These are phyloP conservation scores for Pyronema domesticum DNA, from an alignment of 495 filamentous ascomycete genomes.

Conservation along the genomic window DNA sequence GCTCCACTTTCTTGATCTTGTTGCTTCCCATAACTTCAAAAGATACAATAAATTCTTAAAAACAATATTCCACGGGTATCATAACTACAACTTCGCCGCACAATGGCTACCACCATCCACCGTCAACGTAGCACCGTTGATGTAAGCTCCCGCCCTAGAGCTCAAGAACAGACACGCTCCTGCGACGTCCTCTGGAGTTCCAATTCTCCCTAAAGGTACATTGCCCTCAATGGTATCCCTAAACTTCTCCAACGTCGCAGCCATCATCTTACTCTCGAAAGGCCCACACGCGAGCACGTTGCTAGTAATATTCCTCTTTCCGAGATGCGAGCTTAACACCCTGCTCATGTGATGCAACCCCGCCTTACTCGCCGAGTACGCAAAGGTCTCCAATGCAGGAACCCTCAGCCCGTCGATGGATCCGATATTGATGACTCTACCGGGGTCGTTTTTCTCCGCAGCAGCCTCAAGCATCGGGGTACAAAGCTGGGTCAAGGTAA, in stretches of 20 bases:
- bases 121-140: constrained; percentile 60
- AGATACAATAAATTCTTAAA: not conserved
- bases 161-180: constrained; percentile 59
- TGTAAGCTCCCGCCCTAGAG: constrained; percentile 50
- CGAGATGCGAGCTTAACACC: constrained; percentile 54
- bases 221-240: constrained; percentile 43
- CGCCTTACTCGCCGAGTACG: constrained; percentile 57
- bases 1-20: not conserved
- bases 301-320: constrained; percentile 50
- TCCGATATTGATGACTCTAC: constrained; percentile 60
- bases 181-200: constrained; percentile 52
- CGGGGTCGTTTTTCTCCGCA: constrained; percentile 29
- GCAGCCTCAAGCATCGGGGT: constrained; percentile 49
- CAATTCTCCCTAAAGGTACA: constrained; percentile 56
- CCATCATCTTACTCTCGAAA: constrained; percentile 76
- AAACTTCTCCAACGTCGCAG: constrained; percentile 42
- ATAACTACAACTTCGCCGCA: constrained; percentile 35
- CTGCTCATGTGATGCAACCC: constrained; percentile 54
- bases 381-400: constrained; percentile 49
- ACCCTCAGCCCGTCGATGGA: constrained; percentile 52
- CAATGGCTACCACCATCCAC: constrained; percentile 50
- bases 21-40: not conserved
- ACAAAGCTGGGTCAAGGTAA: constrained; percentile 55
- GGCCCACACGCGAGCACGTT: constrained; percentile 65
- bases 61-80: not conserved